Conservation (phyloP, 2,329 filamentous ascomycete genomes). For the Sporothrix sp. region DNA sequence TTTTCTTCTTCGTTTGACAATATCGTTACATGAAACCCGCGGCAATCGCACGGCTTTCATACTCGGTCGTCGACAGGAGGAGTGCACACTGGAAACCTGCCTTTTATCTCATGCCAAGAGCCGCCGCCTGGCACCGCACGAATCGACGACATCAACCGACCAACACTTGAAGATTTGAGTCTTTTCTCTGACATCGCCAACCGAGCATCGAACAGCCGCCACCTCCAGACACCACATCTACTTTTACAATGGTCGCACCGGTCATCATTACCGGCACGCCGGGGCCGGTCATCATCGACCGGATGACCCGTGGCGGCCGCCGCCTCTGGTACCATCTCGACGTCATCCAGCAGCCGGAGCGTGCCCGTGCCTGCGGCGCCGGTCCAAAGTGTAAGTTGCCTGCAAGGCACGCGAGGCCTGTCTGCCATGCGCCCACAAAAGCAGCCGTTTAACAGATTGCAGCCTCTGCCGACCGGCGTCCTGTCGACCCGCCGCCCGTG, state of each 20-base stretch:
- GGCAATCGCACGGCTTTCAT: background rate
- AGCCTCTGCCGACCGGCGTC: constrained; percentile 81
- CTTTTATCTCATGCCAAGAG: background rate
- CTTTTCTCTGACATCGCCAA: background rate
- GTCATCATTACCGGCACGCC: constrained; percentile 18
- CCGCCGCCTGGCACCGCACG: background rate
- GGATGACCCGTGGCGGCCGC: constrained; percentile 64
- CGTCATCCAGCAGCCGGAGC: constrained; percentile 89
- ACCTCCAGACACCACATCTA: background rate
- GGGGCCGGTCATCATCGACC: constrained; percentile 26
- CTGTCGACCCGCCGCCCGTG: constrained; percentile 89
- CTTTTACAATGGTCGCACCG: constrained; percentile 11
- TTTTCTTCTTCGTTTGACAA: background rate
- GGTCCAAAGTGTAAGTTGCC: constrained; percentile 78
- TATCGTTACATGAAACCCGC: background rate
- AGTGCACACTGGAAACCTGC: background rate
- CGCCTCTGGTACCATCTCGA: constrained; percentile 71
- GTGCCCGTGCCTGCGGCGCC: constrained; percentile 87
- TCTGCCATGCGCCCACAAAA: too few relatives aligned
- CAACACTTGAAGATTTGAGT: background rate
- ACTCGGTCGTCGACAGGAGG: background rate
- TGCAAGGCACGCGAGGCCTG: background rate
- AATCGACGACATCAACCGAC: background rate
- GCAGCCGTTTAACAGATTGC: too few relatives aligned
- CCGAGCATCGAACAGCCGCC: background rate